Conservation (phyloP, 345 rosid species). For the Citropsis articulata region DNA sequence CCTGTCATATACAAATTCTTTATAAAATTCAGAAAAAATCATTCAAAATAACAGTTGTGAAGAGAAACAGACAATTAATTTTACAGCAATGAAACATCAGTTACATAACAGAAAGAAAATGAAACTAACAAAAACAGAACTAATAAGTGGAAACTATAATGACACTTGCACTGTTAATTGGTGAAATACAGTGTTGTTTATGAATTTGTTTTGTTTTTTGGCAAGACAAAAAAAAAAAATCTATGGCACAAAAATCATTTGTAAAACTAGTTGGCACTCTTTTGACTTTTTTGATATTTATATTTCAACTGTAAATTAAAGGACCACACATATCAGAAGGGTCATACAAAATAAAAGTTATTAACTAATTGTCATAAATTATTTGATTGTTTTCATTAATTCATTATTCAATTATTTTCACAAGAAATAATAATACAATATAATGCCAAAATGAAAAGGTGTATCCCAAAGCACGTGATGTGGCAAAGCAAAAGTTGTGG, state of each 20-base stretch:
- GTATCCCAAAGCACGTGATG: not conserved
- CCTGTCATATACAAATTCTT: conserved; percentile 55
- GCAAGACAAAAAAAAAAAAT: not conserved
- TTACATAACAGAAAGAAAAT: not conserved
- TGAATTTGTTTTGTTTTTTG: not conserved
- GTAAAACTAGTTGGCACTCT: not conserved
- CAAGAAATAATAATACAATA: not conserved
- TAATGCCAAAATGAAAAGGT: not conserved
- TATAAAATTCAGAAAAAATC: conserved; percentile 27
- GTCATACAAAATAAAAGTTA: not conserved
- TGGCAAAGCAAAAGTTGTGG: not conserved
- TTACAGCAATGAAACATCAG: conserved; percentile 9
- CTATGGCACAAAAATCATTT: not conserved
- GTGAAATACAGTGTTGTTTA: not conserved
- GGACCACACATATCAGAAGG: not conserved
- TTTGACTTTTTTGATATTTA: not conserved
- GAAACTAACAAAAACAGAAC: not conserved
- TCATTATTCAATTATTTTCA: not conserved
- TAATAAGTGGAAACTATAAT: not conserved
- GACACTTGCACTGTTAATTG: not conserved
- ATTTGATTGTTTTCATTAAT: too few relatives aligned
- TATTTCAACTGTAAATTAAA: not conserved
- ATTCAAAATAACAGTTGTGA: conserved; percentile 17
- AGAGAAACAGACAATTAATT: conserved; percentile 1
- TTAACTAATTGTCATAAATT: not conserved